These are phyloP conservation scores for Lasiodiplodia citricola DNA, from an alignment of 2,329 filamentous ascomycete genomes.

Conservation along the genomic window DNA sequence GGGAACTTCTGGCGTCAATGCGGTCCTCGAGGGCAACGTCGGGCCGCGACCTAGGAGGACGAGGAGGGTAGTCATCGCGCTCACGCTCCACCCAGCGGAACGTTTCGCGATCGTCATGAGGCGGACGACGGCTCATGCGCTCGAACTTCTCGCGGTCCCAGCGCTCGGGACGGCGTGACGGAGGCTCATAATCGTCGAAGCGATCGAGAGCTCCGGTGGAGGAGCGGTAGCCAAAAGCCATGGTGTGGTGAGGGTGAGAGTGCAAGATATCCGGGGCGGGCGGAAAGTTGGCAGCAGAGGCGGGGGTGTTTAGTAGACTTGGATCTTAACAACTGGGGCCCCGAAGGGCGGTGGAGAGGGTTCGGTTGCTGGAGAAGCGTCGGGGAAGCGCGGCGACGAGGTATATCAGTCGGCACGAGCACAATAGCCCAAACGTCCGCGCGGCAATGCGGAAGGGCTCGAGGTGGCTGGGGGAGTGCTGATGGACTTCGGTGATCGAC, in stretches of 20 bases:
- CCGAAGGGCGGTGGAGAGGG: constrained; percentile 7
- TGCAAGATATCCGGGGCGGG: not conserved
- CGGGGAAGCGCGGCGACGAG: not conserved
- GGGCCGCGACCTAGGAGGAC: constrained; percentile 45
- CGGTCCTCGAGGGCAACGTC: constrained; percentile 52
- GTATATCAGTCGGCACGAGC: constrained; percentile 8
- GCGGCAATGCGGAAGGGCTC: not conserved
- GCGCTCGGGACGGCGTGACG: constrained; percentile 42
- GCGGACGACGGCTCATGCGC: constrained; percentile 43
- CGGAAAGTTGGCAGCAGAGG: constrained; percentile 15
- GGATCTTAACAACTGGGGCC: not conserved
- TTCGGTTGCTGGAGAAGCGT: not conserved
- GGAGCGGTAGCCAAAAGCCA: constrained; percentile 37
- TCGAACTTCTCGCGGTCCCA: constrained; percentile 59
- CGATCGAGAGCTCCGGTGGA: constrained; percentile 52
- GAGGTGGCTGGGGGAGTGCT: not conserved
- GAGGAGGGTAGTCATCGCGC: constrained; percentile 40
- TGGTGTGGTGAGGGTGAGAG: not conserved
- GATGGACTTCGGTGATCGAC: not conserved
- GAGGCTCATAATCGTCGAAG: constrained; percentile 50
- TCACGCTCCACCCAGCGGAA: constrained; percentile 52
- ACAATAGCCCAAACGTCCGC: constrained; percentile 5
- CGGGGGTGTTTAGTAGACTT: constrained; percentile 7
- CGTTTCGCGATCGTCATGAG: constrained; percentile 43
- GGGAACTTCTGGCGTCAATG: constrained; percentile 46